Conservation (phyloP, 176 grass and related monocot species). For the Bolboschoenus planiculmis region DNA sequence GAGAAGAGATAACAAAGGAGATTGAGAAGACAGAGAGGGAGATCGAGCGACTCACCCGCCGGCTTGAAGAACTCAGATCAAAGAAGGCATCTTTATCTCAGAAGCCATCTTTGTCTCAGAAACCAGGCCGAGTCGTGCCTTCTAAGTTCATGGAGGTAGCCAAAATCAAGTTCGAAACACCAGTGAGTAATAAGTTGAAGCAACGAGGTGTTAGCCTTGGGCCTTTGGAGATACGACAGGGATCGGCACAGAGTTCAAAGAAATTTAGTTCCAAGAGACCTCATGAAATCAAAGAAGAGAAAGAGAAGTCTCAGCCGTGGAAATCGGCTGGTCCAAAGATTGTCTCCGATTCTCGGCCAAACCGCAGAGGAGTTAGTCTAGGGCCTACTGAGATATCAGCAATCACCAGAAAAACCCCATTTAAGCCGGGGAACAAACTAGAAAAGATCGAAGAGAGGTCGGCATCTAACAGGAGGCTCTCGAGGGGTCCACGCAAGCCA, state of each 20-base stretch:
- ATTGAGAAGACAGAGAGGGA: slow-evolving; percentile 39
- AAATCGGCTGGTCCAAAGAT: slow-evolving; percentile 4
- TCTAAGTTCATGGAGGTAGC: slow-evolving; percentile 39
- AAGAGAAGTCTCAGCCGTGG: not conserved
- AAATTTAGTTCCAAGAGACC: slow-evolving; percentile 28
- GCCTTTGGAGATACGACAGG: slow-evolving; percentile 60
- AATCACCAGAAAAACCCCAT: slow-evolving; percentile 30
- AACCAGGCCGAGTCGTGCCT: slow-evolving; percentile 26
- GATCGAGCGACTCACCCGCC: slow-evolving; percentile 11
- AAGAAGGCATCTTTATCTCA: slow-evolving; percentile 22
- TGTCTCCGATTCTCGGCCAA: slow-evolving; percentile 8
- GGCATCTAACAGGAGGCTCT: slow-evolving; percentile 37
- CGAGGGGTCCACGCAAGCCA: slow-evolving; percentile 35
- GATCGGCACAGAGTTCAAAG: slow-evolving; percentile 12
- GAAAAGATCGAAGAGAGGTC: slow-evolving; percentile 25
- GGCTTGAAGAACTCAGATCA: slow-evolving; percentile 24
- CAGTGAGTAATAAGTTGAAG: slow-evolving; percentile 12
- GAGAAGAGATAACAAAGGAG: slow-evolving; percentile 24
- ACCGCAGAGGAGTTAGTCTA: slow-evolving; percentile 40
- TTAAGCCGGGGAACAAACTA: slow-evolving; percentile 20
- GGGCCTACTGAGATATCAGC: slow-evolving; percentile 41
- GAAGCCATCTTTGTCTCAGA: slow-evolving; percentile 4
- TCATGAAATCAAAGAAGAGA: slow-evolving; percentile 34
- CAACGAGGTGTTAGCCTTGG: slow-evolving; percentile 78
- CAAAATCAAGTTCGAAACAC: slow-evolving; percentile 24